Evolutionary conservation across 129 eudicot genomes (phyloP), one percentile per base, ranked within the genome.

Genomic region (Arctium lappa): DNA sequence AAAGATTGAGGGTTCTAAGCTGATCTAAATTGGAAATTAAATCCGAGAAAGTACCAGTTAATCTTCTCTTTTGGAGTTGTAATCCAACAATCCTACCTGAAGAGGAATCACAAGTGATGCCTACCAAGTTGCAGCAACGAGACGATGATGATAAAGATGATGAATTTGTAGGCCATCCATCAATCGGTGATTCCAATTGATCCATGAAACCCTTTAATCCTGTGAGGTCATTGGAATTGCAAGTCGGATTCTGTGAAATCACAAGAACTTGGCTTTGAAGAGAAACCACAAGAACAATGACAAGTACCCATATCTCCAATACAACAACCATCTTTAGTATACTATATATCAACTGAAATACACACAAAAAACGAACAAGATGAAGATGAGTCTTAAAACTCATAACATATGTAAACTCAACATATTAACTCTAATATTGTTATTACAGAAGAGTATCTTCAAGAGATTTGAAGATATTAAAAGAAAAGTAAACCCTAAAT

Each of bases 51-150:
- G 33, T 77, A 5, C 97, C 97, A 4, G 73, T 46, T 65, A 93
- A 37, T 81, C 88, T 89, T 77, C 70, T 80, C 2, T 71, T 81
- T 0, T 68, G 42, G 18, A 93, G 88, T 38, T 91, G 85, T 74
- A 93, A 75, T 50, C 48, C 68, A 40, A 91, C 86, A 74, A 93
- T 89, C 85, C 93, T 84, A 13, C 85, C 88, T 11, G 88, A 80
- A 71, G 75, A 72, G 6, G 84, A 73, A 85, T 66, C 30, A 75
- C 97, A 92, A 42, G 83, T 86, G 62, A 92, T 69, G 2, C 94
- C 94, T 3, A 34, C 80, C 94, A 91, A 92, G 38, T 83, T 79
- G 77, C 97, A 90, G 82, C 97, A 92, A 76, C 79, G 68, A 15
- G 85, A 3, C 34, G n/a, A n/a, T n/a, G 85, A 74, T 48, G 88